Conservation (phyloP, 169 alveolate genomes). For the Ophryocystis elektroscirrha region DNA sequence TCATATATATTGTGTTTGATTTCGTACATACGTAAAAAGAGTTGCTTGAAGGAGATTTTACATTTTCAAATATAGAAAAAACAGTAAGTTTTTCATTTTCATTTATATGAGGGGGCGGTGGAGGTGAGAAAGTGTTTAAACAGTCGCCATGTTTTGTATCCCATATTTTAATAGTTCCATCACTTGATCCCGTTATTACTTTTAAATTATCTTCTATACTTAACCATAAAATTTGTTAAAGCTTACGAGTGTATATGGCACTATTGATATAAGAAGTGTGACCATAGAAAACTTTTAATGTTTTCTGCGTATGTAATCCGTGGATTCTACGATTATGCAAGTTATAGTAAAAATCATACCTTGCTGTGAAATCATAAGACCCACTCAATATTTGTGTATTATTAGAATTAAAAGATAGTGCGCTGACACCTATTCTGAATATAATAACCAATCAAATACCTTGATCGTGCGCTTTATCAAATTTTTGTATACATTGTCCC, state of each 20-base stretch:
- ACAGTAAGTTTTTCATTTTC: constrained; percentile 1
- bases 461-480: constrained; percentile 36
- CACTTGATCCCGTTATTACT: constrained; percentile 3
- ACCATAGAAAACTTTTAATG: constrained; percentile 24
- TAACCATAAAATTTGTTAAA: background rate
- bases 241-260: constrained; percentile 14
- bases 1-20: constrained; percentile 4
- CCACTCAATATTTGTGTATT: constrained; percentile 43
- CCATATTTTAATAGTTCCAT: constrained; percentile 15
- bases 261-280: constrained; percentile 22
- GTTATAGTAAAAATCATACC: constrained; percentile 8
- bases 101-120: constrained; percentile 14
- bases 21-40: constrained; percentile 7
- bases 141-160: constrained; percentile 13
- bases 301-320: constrained; percentile 20
- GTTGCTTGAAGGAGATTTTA: background rate
- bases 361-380: constrained; percentile 41
- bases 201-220: background rate
- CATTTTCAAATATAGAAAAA: background rate
- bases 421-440: constrained; percentile 28
- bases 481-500: constrained; percentile 36
- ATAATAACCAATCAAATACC: constrained; percentile 6
- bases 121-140: constrained; percentile 11
- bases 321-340: constrained; percentile 6
- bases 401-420: constrained; percentile 42